phyloP scores from a whole-genome alignment of 768 basidiomycete genomes.

The Tulasnella sp. region DNA sequence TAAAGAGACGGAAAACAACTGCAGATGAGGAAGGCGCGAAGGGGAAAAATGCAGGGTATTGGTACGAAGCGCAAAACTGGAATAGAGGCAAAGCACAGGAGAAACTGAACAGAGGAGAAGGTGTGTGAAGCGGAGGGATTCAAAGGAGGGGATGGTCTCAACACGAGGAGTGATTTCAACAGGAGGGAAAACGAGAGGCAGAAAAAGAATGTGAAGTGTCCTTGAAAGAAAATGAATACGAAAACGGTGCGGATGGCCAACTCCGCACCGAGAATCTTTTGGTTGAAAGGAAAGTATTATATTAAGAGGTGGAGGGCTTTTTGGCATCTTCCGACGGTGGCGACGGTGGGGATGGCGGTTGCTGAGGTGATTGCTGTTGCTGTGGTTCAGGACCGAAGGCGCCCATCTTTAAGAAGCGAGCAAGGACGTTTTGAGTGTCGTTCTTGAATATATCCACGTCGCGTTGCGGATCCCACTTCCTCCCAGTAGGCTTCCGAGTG shows the following conservation, averaged over 20 bases:
- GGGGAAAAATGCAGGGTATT: not conserved
- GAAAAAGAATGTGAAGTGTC: not conserved
- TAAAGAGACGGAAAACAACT: not conserved
- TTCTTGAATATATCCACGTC: slow-evolving; percentile 80
- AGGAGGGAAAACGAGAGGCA: not conserved
- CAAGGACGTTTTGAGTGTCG: slow-evolving; percentile 79
- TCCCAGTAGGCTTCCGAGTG: slow-evolving; percentile 38
- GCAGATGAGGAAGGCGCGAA: not conserved
- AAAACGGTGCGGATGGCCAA: not conserved
- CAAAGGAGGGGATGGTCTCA: not conserved
- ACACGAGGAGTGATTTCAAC: no score
- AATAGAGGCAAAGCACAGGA: not conserved
- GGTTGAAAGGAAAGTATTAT: not conserved
- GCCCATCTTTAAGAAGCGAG: slow-evolving; percentile 72
- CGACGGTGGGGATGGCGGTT: not conserved
- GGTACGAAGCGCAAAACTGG: not conserved
- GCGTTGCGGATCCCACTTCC: slow-evolving; percentile 81
- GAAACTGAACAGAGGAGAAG: not conserved
- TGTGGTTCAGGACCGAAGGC: slow-evolving; percentile 39
- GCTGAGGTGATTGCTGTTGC: slow-evolving; percentile 25
- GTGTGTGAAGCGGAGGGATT: not conserved
- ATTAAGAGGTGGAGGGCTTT: not conserved
- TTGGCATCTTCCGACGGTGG: not conserved
- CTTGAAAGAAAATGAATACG: not conserved
- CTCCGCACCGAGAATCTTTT: not conserved